phyloP scores from a whole-genome alignment of 495 filamentous ascomycete genomes.

The Penicillium cosmopolitanum region DNA sequence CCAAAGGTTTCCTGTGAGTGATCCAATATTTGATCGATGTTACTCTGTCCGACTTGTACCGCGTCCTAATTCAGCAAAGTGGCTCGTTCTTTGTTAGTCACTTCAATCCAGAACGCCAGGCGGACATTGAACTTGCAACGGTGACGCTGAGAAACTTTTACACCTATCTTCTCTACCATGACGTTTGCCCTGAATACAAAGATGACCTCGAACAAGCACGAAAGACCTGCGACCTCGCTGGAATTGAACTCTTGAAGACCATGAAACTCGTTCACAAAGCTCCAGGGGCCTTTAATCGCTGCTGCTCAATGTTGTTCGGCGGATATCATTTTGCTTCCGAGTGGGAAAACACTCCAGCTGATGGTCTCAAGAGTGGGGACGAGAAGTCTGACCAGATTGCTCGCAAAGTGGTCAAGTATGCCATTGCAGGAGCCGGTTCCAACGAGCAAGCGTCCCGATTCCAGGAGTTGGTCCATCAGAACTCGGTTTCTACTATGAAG shows the following conservation, averaged over 20 bases:
- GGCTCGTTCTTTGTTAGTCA: conserved; percentile 51
- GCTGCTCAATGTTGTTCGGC: conserved; percentile 62
- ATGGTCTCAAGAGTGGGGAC: not conserved
- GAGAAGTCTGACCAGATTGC: conserved; percentile 32
- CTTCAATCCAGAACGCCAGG: conserved; percentile 50
- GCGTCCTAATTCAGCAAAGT: conserved; percentile 21
- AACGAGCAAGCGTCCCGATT: conserved; percentile 41
- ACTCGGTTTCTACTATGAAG: conserved; percentile 35
- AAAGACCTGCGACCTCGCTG: conserved; percentile 66
- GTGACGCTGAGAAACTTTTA: conserved; percentile 81
- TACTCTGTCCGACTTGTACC: not conserved
- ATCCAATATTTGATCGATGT: not conserved
- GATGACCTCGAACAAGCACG: conserved; percentile 68
- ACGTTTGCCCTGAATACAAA: conserved; percentile 81
- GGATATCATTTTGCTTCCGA: conserved; percentile 45
- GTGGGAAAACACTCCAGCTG: not conserved
- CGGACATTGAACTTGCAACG: conserved; percentile 54
- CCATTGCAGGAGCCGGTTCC: conserved; percentile 44
- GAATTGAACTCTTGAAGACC: conserved; percentile 65
- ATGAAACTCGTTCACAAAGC: conserved; percentile 50
- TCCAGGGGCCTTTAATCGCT: conserved; percentile 78
- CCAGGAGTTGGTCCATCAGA: conserved; percentile 23
- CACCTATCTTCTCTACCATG: conserved; percentile 81
- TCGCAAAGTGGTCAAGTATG: conserved; percentile 47
- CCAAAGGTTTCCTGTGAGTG: conserved; percentile 77